Evolutionary conservation across 2,329 filamentous ascomycete genomes (phyloP).

Genomic region (Fusarium xylarioides): DNA sequence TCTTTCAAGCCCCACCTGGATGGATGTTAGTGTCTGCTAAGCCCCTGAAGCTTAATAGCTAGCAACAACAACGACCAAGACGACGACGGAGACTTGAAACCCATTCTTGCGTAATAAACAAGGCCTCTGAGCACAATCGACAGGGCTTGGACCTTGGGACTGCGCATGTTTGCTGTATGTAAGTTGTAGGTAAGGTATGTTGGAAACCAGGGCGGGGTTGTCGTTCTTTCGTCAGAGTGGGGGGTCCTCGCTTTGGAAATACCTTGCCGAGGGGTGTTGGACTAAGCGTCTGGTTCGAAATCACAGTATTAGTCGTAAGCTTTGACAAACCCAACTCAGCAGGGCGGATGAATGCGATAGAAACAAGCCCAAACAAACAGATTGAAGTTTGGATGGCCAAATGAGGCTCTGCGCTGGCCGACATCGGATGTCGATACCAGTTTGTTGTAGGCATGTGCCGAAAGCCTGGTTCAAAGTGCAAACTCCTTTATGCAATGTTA

Average conservation of each 20-base stretch:
- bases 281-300: neutral
- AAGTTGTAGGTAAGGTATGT: neutral
- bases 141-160: neutral
- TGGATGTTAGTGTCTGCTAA: neutral
- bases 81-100: neutral
- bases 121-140: neutral
- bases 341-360: neutral
- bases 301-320: neutral
- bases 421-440: neutral
- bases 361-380: neutral
- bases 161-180: neutral
- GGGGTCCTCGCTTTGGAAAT: conserved; percentile 9
- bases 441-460: neutral
- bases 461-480: neutral
- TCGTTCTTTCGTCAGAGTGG: neutral
- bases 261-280: neutral
- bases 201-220: neutral
- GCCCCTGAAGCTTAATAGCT: neutral
- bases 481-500: neutral
- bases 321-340: neutral
- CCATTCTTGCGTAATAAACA: neutral
- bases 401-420: conserved; percentile 11
- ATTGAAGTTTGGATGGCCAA: neutral
- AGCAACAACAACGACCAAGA: neutral
- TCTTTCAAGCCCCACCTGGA: conserved; percentile 12